These are phyloP conservation scores for Solanum chacoense DNA, from an alignment of 305 asterid genomes.

Conservation along the genomic window DNA sequence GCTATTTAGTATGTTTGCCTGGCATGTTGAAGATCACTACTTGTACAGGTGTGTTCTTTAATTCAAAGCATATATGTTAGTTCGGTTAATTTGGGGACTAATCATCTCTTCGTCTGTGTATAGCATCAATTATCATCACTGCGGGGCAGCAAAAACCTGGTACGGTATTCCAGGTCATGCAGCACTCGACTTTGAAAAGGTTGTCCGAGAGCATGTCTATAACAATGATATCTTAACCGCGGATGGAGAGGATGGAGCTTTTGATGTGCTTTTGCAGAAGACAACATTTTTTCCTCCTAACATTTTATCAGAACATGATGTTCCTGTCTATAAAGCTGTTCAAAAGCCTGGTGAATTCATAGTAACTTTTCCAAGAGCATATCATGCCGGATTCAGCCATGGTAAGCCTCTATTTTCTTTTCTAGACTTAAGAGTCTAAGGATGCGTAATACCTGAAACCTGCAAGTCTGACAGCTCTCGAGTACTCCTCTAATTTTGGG, in stretches of 20 bases:
- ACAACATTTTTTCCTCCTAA: constrained; percentile 93
- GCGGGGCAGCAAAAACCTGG: constrained; percentile 99
- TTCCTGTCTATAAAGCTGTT: constrained; percentile 89
- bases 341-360: constrained; percentile 96
- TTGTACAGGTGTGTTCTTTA: constrained; percentile 54
- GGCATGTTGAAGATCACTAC: constrained; percentile 99
- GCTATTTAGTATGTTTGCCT: constrained; percentile 95
- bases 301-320: constrained; percentile 57
- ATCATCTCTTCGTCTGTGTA: neutral
- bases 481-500: neutral
- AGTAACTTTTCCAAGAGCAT: constrained; percentile 88
- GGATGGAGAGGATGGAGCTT: constrained; percentile 92
- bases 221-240: constrained; percentile 52
- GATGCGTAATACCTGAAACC: neutral
- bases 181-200: constrained; percentile 77
- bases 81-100: neutral
- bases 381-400: constrained; percentile 98
- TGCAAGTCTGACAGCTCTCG: neutral
- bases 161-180: constrained; percentile 95
- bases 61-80: neutral
- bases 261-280: constrained; percentile 85
- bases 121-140: constrained; percentile 96
- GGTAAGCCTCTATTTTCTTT: constrained; percentile 29
- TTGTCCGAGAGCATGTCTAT: constrained; percentile 70
- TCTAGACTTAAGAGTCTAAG: neutral